Base-by-base conservation (phyloP, 2,329 filamentous ascomycete genomes). In the Bertia moriformis region DNA sequence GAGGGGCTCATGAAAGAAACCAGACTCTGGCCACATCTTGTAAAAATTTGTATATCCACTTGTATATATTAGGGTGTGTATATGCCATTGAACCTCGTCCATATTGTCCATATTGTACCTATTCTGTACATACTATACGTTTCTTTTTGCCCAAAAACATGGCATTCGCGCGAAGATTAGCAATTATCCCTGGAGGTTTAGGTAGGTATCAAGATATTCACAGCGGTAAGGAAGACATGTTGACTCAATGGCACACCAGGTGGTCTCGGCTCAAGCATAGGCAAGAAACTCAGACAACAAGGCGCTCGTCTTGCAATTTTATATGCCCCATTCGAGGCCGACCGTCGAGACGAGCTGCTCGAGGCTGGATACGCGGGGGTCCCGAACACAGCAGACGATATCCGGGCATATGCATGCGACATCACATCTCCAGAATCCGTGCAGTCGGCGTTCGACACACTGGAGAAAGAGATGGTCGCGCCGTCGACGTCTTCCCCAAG, bases 251-350 rank as follows among this genome's bases (percentile, higher is more conserved):
- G n/a, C n/a, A n/a, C n/a, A n/a, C n/a, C n/a, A 58, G 53, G 55
- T 29, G 63, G 63, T 3, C 53, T 67, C 2, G 63, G 63, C 4
- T 59, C 60, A 13, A 55, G 55, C 24, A 63, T 62, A 3, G 64
- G 59, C 33, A 49, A 56, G 38, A 54, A 60, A 14, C 50, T 67
- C 1, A 52, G 54, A 18, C 49, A 57, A 3, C 53, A 61, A 43
- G 62, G 62, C 4, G 60, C 61, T 4, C 55, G 50, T 12, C 47
- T 67, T 3, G 64, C 62, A 4, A 56, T 67, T 13, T 49, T 67
- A 0, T 66, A 66, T 39, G 63, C 63, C 0, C 62, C 63, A 2
- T 66, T 65, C 43, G 63, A 67, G 45, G 54, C 58, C 1, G 40
- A 49, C 20, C 52, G 53, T 5, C 55, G 56, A 14, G 48, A 58